Conservation (phyloP, 768 basidiomycete genomes). For the Lentinula lateritia region DNA sequence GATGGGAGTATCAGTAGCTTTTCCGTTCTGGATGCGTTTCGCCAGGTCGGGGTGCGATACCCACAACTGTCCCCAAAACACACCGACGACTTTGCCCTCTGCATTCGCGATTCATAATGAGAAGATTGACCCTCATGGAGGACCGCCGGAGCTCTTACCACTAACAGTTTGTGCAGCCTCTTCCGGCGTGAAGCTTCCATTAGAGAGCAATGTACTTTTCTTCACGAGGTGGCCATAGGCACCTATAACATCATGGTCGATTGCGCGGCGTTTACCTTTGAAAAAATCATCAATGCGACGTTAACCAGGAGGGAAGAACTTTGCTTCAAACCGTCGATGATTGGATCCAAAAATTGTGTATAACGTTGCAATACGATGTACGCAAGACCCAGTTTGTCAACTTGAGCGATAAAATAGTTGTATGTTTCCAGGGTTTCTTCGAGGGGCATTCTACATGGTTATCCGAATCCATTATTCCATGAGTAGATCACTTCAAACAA, state of each 20-base stretch:
- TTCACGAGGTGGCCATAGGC: slow-evolving; percentile 19
- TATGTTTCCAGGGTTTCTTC: slow-evolving; percentile 37
- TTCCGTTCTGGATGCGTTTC: slow-evolving; percentile 16
- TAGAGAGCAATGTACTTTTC: slow-evolving; percentile 18
- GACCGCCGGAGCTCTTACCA: background rate
- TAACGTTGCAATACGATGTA: slow-evolving; percentile 1
- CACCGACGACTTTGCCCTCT: slow-evolving; percentile 15
- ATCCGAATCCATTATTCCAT: background rate
- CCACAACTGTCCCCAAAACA: slow-evolving; percentile 19
- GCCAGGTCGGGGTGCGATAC: slow-evolving; percentile 22
- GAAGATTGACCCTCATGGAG: background rate
- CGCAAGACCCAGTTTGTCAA: slow-evolving; percentile 27
- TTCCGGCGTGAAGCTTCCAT: slow-evolving; percentile 18
- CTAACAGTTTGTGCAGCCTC: slow-evolving; percentile 14
- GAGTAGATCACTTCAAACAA: background rate
- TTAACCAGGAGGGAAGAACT: slow-evolving; percentile 7
- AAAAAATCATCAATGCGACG: slow-evolving; percentile 1
- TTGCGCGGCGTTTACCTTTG: slow-evolving; percentile 14
- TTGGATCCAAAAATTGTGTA: background rate
- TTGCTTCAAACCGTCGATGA: background rate
- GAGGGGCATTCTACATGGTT: slow-evolving; percentile 31
- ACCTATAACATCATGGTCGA: slow-evolving; percentile 21
- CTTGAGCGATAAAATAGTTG: slow-evolving; percentile 33
- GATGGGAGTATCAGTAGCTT: slow-evolving; percentile 14
- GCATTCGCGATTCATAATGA: background rate